Percentiles rank a stretch among this genome's conserved stretches.
Evolutionary conservation across 495 filamentous ascomycete species (phyloP).

Genomic region (Penicillium turbatum): DNA sequence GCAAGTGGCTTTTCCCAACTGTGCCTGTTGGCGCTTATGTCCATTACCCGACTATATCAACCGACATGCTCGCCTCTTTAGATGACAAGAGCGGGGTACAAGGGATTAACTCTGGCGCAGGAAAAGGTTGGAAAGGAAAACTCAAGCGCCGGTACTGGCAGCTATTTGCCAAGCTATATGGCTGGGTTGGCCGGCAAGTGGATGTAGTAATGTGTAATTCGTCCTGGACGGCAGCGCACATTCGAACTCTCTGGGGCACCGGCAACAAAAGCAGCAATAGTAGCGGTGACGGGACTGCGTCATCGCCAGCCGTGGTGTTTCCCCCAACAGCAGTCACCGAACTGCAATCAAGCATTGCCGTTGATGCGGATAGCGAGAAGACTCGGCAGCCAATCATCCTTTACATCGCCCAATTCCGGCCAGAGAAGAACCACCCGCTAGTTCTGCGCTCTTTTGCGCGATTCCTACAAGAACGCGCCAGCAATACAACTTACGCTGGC

Average conservation of each 20-base stretch:
- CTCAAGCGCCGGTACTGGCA: constrained; percentile 81
- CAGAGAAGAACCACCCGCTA: constrained; percentile 91
- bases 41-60: constrained; percentile 97
- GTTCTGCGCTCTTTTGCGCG: constrained; percentile 78
- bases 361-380: constrained; percentile 61
- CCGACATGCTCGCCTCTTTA: constrained; percentile 90
- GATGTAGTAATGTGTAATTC: constrained; percentile 97
- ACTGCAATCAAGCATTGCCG: constrained; percentile 64
- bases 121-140: constrained; percentile 59
- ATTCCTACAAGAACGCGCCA: constrained; percentile 52
- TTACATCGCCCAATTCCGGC: constrained; percentile 95
- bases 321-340: constrained; percentile 88
- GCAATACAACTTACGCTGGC: constrained; percentile 39
- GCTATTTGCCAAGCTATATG: constrained; percentile 76
- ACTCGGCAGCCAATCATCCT: constrained; percentile 65
- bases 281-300: constrained; percentile 27
- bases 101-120: constrained; percentile 79
- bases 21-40: constrained; percentile 92
- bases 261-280: constrained; percentile 23
- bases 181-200: constrained; percentile 70
- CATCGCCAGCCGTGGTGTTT: constrained; percentile 63
- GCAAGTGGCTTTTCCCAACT: constrained; percentile 72
- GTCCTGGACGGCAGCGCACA: constrained; percentile 85
- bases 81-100: constrained; percentile 60
- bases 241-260: constrained; percentile 72